Base-by-base conservation (phyloP, 495 filamentous ascomycete genomes). In the Stereocaulon alpinum region DNA sequence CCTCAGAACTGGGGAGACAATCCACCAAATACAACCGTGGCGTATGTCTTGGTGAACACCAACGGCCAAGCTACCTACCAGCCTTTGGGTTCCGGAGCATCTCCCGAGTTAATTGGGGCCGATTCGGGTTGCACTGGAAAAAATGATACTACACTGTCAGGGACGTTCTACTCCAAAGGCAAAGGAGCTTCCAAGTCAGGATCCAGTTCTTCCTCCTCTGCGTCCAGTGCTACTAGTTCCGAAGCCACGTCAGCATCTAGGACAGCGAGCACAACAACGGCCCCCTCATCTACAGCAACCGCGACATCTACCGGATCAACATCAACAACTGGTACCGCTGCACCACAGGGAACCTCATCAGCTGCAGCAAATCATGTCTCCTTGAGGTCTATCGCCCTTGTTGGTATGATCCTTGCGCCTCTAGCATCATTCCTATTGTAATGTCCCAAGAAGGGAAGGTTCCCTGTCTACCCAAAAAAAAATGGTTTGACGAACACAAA, bases 1-100 rank as follows among this genome's bases (percentile, higher is more conserved):
- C 43, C 53, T 15, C 59, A 61, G 55, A 45, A 61, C 41, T 64
- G 62, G 62, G 62, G 45, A 22, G 44, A 58, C 14, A 64, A 64
- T 40, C 62, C 62, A 51, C 62, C 62, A n/a, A 58, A 64, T 45
- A 37, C 55, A 27, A 61, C 41, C 24, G 53, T 61, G 32, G 41
- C 34, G 15, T 64, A 45, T 44, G 53, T 61, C 9, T 43, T 61
- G n/a, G 47, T 47, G 24, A 32, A 44, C 1, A 22, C 24, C 11
- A 58, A 61, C 55, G 61, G 61, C 24, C 18, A 61, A 51, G 40
- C 43, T 24, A 42, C 29, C 32, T 64, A 61, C 37, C 52, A 61
- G 43, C 20, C 53, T 3, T 24, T 61, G 45, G 6, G 4, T n/a
- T 57, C 53, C 10, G 48, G 45, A 40, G 54, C 30, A 29, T 60